A percentile compares a stretch with the other conserved stretches of the same genome.
Evolutionary conservation across 176 grass and related monocot genomes (phyloP).

Genomic region (Stipa capillata): DNA sequence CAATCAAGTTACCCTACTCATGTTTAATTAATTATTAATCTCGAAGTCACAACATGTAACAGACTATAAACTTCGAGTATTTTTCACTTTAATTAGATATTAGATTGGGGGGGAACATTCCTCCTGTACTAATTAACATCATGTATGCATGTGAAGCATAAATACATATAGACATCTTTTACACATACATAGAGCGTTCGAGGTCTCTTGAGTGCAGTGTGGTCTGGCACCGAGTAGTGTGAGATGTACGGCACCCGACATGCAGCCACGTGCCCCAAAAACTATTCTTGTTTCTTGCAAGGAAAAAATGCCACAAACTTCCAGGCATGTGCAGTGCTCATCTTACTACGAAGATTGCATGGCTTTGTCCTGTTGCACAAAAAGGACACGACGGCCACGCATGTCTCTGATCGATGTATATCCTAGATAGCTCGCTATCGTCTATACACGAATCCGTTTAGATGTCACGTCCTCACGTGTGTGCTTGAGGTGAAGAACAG

Average conservation of each 20-base stretch:
- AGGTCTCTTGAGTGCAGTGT: too few relatives aligned
- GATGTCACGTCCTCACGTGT: not conserved
- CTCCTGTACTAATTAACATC: not conserved
- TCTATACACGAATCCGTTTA: not conserved
- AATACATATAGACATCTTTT: not conserved
- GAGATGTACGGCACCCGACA: not conserved
- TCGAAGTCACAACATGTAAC: too few relatives aligned
- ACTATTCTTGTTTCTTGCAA: not conserved
- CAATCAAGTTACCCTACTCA: too few relatives aligned
- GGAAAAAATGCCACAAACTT: not conserved
- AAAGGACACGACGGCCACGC: constrained; percentile 20
- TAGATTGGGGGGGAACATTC: not conserved
- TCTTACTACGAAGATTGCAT: not conserved
- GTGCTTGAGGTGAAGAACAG: too few relatives aligned
- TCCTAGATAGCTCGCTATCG: too few relatives aligned
- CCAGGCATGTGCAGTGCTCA: not conserved
- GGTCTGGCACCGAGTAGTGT: too few relatives aligned
- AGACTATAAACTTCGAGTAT: too few relatives aligned
- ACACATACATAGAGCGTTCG: too few relatives aligned
- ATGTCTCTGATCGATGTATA: too few relatives aligned
- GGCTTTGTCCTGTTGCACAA: not conserved
- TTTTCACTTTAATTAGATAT: too few relatives aligned
- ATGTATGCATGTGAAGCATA: not conserved
- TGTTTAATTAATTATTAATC: too few relatives aligned
- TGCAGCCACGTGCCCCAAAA: constrained; percentile 6